These are phyloP conservation scores for Eucalyptus shirleyi DNA, from an alignment of 345 rosid genomes.

Conservation along the genomic window DNA sequence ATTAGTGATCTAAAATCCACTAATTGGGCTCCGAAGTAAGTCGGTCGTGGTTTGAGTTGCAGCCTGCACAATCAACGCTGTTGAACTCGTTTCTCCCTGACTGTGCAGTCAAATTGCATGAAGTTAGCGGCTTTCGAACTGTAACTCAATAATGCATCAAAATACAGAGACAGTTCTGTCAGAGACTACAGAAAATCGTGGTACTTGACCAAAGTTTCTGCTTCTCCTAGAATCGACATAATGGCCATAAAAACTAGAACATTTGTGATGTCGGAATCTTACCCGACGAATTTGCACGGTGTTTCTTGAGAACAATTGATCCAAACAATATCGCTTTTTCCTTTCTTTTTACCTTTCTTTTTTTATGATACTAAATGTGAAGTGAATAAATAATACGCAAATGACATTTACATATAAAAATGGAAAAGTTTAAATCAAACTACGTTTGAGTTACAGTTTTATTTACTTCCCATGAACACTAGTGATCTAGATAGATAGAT, in stretches of 20 bases:
- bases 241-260: neutral
- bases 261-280: neutral
- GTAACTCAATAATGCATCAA: neutral
- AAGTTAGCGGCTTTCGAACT: neutral
- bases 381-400: neutral
- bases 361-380: neutral
- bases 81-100: neutral
- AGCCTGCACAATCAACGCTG: neutral
- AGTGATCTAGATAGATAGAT: neutral
- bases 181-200: neutral
- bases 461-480: neutral
- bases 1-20: neutral
- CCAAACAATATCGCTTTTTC: neutral
- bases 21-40: neutral
- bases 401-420: neutral
- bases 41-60: neutral
- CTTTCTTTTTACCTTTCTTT: neutral
- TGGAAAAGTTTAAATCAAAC: neutral
- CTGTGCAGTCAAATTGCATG: neutral
- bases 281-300: neutral
- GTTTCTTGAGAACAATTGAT: neutral
- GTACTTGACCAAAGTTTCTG: neutral
- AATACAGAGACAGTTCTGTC: accelerated
- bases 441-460: neutral
- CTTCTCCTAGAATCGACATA: neutral